Conservation (phyloP, 805 yeast genomes). For the Grigorovia humatica region DNA sequence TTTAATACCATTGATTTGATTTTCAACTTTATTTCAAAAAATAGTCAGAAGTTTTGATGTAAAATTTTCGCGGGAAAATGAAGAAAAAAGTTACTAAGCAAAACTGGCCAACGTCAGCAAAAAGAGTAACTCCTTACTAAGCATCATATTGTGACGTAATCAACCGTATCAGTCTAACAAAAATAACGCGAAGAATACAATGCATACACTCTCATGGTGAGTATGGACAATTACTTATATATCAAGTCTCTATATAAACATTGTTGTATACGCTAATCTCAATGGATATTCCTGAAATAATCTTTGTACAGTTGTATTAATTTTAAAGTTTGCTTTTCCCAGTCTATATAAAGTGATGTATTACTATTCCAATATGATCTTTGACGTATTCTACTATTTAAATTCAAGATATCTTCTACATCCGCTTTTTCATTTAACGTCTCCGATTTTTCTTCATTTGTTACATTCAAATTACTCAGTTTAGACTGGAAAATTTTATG, state of each 20-base stretch:
- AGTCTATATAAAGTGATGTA: conserved; percentile 26
- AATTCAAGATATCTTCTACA: not conserved
- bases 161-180: not conserved
- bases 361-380: conserved; percentile 15
- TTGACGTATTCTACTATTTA: not conserved
- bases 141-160: not conserved
- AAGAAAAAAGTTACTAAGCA: no score
- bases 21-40: not conserved
- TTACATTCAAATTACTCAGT: conserved; percentile 11
- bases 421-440: not conserved
- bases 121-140: no score
- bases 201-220: no score
- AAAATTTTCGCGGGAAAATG: not conserved
- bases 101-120: not conserved
- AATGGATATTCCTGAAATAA: no score
- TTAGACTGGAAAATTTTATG: conserved; percentile 16
- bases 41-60: no score
- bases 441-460: not conserved
- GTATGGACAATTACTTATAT: no score
- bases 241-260: not conserved
- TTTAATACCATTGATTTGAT: not conserved
- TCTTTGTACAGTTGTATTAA: not conserved
- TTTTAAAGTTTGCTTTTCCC: conserved; percentile 20
- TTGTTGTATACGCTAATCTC: no score
- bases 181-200: no score